Conservation (phyloP, 352 stramenopile genomes). For the Elongisporangium undulatum region DNA sequence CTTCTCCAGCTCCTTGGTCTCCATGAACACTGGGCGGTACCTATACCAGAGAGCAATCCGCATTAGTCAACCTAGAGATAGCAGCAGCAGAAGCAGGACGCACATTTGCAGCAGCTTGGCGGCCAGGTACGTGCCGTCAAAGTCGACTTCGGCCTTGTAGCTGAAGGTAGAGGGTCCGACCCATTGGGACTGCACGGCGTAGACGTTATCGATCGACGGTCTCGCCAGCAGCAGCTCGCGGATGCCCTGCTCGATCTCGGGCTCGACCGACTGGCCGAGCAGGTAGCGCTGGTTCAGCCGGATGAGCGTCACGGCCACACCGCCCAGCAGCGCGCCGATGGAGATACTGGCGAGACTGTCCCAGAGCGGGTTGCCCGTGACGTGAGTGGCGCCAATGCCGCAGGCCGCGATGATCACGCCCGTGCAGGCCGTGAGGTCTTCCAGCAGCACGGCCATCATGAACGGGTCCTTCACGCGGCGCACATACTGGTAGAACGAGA, state of each 20-base stretch:
- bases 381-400: conserved; percentile 91
- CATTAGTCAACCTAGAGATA: conserved; percentile 8
- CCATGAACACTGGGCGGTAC: conserved; percentile 93
- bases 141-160: conserved; percentile 99
- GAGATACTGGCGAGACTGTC: conserved; percentile 95
- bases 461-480: conserved; percentile 92
- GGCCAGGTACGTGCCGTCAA: conserved; percentile 97
- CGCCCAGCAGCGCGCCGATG: conserved; percentile 92
- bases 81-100: conserved; percentile 1
- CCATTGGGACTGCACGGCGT: conserved; percentile 97
- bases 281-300: conserved; percentile 96
- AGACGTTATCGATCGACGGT: conserved; percentile 93
- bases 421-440: conserved; percentile 95
- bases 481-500: conserved; percentile 71
- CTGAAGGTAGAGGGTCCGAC: conserved; percentile 97
- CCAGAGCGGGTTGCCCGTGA: conserved; percentile 92
- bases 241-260: conserved; percentile 87
- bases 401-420: conserved; percentile 94
- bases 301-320: conserved; percentile 92
- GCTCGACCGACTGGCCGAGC: conserved; percentile 95
- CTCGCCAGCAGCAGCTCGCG: conserved; percentile 72
- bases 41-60: conserved; percentile 18
- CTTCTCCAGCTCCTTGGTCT: conserved; percentile 88
- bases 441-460: conserved; percentile 95
- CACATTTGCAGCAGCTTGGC: conserved; percentile 91